Evolutionary conservation across 805 yeast species (phyloP).

Genomic region (Hanseniaspora taiwanica): DNA sequence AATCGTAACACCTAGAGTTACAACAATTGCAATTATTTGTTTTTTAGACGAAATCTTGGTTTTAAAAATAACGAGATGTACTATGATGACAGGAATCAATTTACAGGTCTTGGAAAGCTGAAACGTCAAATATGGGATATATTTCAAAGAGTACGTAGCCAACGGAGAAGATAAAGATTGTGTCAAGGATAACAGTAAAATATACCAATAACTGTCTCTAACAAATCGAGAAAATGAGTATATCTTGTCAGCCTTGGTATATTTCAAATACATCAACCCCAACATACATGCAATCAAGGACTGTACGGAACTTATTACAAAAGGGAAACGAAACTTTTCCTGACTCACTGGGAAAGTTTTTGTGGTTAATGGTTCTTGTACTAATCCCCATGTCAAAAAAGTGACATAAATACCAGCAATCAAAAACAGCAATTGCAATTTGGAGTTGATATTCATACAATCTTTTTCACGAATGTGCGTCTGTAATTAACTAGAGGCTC

Average conservation of each 20-base stretch:
- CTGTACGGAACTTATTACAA: constrained; percentile 66
- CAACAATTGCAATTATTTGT: constrained; percentile 61
- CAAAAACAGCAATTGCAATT: constrained; percentile 17
- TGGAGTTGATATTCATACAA: no score
- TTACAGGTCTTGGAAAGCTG: constrained; percentile 88
- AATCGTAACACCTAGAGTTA: constrained; percentile 69
- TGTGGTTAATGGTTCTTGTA: constrained; percentile 79
- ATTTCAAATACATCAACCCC: constrained; percentile 46
- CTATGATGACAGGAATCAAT: constrained; percentile 83
- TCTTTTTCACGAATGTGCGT: no score
- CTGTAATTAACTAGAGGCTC: no score
- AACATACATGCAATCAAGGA: constrained; percentile 56
- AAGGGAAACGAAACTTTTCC: constrained; percentile 57
- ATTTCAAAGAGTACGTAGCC: constrained; percentile 62
- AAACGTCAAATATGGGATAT: constrained; percentile 77
- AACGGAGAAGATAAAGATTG: constrained; percentile 76
- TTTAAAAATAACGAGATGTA: constrained; percentile 60
- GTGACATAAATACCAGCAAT: constrained; percentile 66
- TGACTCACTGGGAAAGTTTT: constrained; percentile 51
- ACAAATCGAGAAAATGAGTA: constrained; percentile 25
- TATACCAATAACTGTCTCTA: constrained; percentile 22
- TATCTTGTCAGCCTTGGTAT: constrained; percentile 16
- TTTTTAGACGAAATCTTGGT: constrained; percentile 63
- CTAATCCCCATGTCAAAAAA: constrained; percentile 81
- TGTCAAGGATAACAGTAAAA: constrained; percentile 45